Evolutionary conservation across 495 filamentous ascomycete genomes (phyloP).

Genomic region (Bryoglossum gracile): DNA sequence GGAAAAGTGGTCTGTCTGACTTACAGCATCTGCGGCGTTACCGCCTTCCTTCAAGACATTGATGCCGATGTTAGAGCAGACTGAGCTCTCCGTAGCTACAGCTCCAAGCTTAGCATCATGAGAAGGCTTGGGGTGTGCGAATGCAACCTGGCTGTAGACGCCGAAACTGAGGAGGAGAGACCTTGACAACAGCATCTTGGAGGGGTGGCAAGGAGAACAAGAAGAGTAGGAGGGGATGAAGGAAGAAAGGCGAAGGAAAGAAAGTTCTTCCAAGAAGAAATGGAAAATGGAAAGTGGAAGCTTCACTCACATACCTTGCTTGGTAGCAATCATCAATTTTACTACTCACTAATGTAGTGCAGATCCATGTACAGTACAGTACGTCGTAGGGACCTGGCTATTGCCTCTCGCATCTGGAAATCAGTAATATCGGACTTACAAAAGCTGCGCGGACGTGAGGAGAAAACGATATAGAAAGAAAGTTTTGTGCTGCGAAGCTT

Average conservation of each 20-base stretch:
- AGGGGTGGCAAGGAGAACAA: not conserved
- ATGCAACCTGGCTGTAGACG: not conserved
- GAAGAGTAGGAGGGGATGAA: not conserved
- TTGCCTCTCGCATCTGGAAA: no score
- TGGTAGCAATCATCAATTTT: no score
- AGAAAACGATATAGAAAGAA: no score
- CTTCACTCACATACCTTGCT: slow-evolving; percentile 1
- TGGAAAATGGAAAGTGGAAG: not conserved
- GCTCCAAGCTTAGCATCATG: slow-evolving; percentile 43
- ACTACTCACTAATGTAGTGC: no score
- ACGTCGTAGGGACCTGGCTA: no score
- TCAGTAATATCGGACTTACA: no score
- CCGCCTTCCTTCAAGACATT: slow-evolving; percentile 56
- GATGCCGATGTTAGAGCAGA: slow-evolving; percentile 73
- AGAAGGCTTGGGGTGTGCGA: not conserved
- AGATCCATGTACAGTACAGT: no score
- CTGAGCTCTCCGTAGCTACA: slow-evolving; percentile 66
- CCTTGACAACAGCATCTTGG: slow-evolving; percentile 7
- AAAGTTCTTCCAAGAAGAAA: not conserved
- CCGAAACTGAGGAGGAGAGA: slow-evolving; percentile 1
- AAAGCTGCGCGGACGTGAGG: no score
- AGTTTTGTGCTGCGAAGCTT: no score
- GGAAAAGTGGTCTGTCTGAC: not conserved
- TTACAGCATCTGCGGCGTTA: slow-evolving; percentile 25
- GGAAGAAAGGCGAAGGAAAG: not conserved